Evolutionary conservation across 331 rosid genomes (phyloP), one percentile per base, ranked within the genome.

Genomic region (Pyrus hybrid): DNA sequence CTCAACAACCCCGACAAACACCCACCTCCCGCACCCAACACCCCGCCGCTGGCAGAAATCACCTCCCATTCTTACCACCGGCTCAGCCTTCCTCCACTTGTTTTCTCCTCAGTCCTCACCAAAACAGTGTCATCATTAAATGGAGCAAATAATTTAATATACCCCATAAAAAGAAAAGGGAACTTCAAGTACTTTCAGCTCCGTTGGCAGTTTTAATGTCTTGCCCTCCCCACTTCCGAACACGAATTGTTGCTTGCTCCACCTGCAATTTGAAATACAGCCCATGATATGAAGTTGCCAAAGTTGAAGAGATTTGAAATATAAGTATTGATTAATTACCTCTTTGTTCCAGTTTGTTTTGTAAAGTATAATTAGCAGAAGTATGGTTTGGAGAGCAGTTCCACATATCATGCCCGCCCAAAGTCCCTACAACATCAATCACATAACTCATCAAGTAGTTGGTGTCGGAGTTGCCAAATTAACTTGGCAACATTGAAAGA

Each of bases 321-420:
- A 51, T n/a, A 51, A 51, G 7, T 5, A 43, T 12, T 43, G 16
- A 43, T 43, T 37, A 37, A 37, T 80, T 72, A 74, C 89, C 92
- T 92, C 92, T 25, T 88, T 79, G 53, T 21, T 85, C 97, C 96
- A 90, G 58, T 87, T 85, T 68, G 93, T 90, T 78, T 73, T 85
- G 41, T 58, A 88, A 20, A 90, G 79, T n/a, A 88, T n/a, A n/a
- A n/a, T n/a, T n/a, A n/a, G n/a, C n/a, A n/a, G n/a, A n/a, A n/a
- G n/a, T n/a, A n/a, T n/a, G 21, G 87, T 90, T 37, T 92, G 97
- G n/a, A 90, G 85, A 75, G 75, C 67, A 45, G 35, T 86, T 21
- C 91, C 96, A 70, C 85, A 71, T 43, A 83, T 73, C 87, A 87
- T 88, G 54, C 97, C 96, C 12, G 80, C 91, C 96, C 93, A 92